Evolutionary conservation across 305 asterid species (phyloP), one percentile per base, ranked within the genome.

Genomic region (Solanum chacoense): DNA sequence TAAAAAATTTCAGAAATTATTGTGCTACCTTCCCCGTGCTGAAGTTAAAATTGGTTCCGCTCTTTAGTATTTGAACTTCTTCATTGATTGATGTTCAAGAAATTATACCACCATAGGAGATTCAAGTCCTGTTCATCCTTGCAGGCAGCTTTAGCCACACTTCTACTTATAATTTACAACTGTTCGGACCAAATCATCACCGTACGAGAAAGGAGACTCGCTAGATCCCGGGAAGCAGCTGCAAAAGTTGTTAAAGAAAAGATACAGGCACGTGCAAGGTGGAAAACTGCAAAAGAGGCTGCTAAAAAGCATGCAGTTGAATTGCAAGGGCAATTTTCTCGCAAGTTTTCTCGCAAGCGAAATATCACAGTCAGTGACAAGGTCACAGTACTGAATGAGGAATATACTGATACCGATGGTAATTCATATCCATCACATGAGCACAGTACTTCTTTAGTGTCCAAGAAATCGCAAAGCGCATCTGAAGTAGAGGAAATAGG

Each of bases 221-320:
- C 99, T 88, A 94, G 95, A 91, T 94, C 94, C 86, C 91, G 99
- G 90, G 99, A 97, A 91, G 97, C 98, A 84, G 99, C 99, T 42
- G 98, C 94, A 84, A 93, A 94, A 92, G 96, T 95, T 32, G 98
- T 93, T 29, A 94, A 88, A 91, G 95, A 94, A 91, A 96, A 94
- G 89, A 91, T 92, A 45, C 95, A 93, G 89, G 99, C 99, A 16
- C 98, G 96, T 75, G 95, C 95, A 18, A 90, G 97, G 93, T 97
- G 99, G 99, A 92, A 91, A 91, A 81, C 95, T 34, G 99, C 98
- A 42, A 97, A 95, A 92, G 98, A 94, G 24, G 98, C 99, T 71
- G 98, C 95, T 85, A 96, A 95, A 89, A 95, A 93, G 91, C 98
- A 93, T 87, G 99, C 96, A 35, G 29, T 87, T 65, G 96, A 91